phyloP scores from a whole-genome alignment of 1,284 basidiomycete genomes.

The Ustilago sp. region DNA sequence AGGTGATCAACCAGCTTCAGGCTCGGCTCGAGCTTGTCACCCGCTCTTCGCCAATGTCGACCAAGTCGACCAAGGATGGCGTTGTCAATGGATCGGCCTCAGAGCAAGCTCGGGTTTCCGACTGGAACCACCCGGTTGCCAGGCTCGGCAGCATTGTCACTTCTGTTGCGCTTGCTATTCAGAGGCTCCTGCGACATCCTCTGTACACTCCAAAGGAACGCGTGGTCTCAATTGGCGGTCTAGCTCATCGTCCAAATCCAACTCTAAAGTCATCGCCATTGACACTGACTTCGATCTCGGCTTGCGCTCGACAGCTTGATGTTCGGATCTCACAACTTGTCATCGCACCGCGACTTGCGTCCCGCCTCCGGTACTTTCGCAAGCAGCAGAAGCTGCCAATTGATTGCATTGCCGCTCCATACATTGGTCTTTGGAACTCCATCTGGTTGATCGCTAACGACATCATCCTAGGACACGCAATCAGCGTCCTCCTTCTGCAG shows the following conservation, averaged over 20 bases:
- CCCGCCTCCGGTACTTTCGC: conserved; percentile 22
- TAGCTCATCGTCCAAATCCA: neutral
- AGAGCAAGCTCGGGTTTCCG: neutral
- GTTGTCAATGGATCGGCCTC: neutral
- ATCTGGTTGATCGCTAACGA: conserved; percentile 93
- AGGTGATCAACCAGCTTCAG: conserved; percentile 30
- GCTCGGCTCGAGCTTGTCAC: conserved; percentile 8
- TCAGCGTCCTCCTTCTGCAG: conserved; percentile 71
- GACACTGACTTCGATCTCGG: conserved; percentile 35
- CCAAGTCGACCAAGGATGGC: neutral
- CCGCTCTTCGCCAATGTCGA: neutral
- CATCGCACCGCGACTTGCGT: conserved; percentile 67
- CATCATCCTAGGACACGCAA: conserved; percentile 80
- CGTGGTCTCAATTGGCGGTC: conserved; percentile 14
- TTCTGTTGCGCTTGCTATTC: conserved; percentile 15
- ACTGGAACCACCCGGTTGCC: neutral
- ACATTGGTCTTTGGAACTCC: conserved; percentile 84
- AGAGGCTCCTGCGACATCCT: conserved; percentile 14
- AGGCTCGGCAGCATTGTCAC: conserved; percentile 3
- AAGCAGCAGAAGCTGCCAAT: conserved; percentile 26
- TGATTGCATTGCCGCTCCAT: conserved; percentile 29
- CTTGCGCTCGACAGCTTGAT: conserved; percentile 69
- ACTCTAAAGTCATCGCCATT: conserved; percentile 10
- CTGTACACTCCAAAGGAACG: conserved; percentile 15
- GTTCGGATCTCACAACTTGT: conserved; percentile 69